Evolutionary conservation across 2,329 filamentous ascomycete genomes (phyloP).

Genomic region (Aspergillus texensis): DNA sequence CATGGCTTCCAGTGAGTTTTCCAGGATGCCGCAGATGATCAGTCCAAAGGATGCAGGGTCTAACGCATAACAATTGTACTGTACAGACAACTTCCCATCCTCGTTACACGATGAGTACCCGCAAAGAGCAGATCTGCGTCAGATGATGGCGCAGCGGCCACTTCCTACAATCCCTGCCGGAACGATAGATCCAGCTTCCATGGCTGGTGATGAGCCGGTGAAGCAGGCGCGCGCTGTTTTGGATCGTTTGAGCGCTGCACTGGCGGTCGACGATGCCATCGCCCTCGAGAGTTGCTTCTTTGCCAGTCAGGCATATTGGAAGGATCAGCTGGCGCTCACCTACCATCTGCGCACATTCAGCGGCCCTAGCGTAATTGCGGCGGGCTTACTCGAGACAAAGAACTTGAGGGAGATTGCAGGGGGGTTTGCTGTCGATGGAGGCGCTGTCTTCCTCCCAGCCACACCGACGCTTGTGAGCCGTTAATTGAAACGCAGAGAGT

Average conservation of each 20-base stretch:
- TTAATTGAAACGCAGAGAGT: neutral
- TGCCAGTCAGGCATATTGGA: constrained; percentile 39
- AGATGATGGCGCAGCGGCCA: constrained; percentile 28
- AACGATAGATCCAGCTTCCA: constrained; percentile 13
- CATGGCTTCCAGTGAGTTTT: neutral
- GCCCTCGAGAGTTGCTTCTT: constrained; percentile 34
- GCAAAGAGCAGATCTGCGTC: constrained; percentile 22
- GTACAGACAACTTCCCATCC: neutral
- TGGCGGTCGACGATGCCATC: constrained; percentile 20
- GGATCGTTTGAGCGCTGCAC: constrained; percentile 16
- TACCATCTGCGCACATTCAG: constrained; percentile 42
- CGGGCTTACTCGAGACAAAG: constrained; percentile 18
- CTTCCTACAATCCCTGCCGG: constrained; percentile 25
- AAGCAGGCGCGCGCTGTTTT: constrained; percentile 13
- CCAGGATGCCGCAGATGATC: neutral
- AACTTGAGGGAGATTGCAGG: constrained; percentile 4
- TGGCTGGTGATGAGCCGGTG: constrained; percentile 16
- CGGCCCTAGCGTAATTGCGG: constrained; percentile 24
- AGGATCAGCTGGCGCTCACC: constrained; percentile 41
- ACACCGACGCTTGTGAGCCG: constrained; percentile 20
- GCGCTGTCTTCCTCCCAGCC: constrained; percentile 16
- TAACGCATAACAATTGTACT: neutral
- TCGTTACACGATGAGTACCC: constrained; percentile 15
- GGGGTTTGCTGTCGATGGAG: constrained; percentile 15
- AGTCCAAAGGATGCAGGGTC: neutral